Conservation (phyloP, 495 filamentous ascomycete species). For the Hypomontagnella submonticulosa region DNA sequence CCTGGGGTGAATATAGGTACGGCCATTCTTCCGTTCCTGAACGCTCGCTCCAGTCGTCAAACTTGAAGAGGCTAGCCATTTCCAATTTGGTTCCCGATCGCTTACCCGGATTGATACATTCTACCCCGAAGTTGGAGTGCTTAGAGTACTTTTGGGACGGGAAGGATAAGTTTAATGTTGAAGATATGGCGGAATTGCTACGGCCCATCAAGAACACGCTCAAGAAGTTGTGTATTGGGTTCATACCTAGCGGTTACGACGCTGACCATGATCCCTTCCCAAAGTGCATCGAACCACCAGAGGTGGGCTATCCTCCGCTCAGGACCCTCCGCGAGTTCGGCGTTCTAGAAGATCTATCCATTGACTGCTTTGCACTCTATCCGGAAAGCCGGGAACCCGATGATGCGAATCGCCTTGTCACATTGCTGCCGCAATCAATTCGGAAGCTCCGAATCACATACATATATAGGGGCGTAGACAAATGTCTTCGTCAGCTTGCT, state of each 20-base stretch:
- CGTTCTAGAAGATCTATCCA: conserved; percentile 2
- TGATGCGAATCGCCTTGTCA: not conserved
- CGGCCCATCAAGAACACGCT: conserved; percentile 6
- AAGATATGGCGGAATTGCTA: not conserved
- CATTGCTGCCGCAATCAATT: conserved; percentile 10
- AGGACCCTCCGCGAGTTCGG: not conserved
- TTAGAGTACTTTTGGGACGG: conserved; percentile 13
- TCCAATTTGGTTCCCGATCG: not conserved
- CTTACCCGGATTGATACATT: not conserved
- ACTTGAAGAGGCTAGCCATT: not conserved
- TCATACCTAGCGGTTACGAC: not conserved
- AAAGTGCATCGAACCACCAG: not conserved
- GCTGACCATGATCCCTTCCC: not conserved
- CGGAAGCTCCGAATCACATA: conserved; percentile 16
- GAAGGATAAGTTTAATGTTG: not conserved
- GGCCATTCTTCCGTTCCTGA: no score
- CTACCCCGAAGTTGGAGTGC: conserved; percentile 4
- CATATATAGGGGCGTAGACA: not conserved
- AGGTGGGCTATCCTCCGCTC: not conserved
- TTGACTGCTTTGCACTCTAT: conserved; percentile 8
- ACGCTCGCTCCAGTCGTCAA: not conserved
- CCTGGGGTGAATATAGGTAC: no score
- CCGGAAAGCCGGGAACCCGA: not conserved
- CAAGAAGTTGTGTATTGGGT: conserved; percentile 5
- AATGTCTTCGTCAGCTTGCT: conserved; percentile 1